These are phyloP conservation scores for Zygosaccharomyces bisporus DNA, from an alignment of 805 yeast species.

Conservation along the genomic window DNA sequence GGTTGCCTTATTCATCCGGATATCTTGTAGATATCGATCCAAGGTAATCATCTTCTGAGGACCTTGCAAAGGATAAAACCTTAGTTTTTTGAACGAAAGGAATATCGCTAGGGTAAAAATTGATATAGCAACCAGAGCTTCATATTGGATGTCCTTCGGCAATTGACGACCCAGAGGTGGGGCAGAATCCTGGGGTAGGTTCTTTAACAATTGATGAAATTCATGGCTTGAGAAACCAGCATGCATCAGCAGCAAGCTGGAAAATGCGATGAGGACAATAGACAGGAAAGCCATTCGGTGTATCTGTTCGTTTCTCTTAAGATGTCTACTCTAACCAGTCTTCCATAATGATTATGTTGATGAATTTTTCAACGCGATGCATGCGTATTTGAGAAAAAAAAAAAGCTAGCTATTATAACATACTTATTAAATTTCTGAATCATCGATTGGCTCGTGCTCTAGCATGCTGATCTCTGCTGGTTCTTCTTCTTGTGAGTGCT, in stretches of 20 bases:
- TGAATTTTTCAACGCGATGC: constrained; percentile 3
- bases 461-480: constrained; percentile 13
- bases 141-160: constrained; percentile 33
- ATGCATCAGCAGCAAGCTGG: constrained; percentile 23
- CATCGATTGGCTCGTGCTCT: constrained; percentile 14
- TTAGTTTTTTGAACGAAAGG: constrained; percentile 26
- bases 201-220: constrained; percentile 29
- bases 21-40: constrained; percentile 30
- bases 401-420: constrained; percentile 3
- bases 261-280: constrained; percentile 14
- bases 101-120: constrained; percentile 27
- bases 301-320: background rate
- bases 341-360: background rate
- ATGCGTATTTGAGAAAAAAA: background rate
- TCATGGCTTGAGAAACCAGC: constrained; percentile 36
- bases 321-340: background rate
- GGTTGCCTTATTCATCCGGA: constrained; percentile 31
- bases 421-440: constrained; percentile 15
- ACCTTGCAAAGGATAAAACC: constrained; percentile 24
- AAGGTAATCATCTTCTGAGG: constrained; percentile 15
- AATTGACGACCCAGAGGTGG: constrained; percentile 4
- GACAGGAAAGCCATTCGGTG: constrained; percentile 20
- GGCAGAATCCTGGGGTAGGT: constrained; percentile 10
- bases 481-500: constrained; percentile 14
- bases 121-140: constrained; percentile 24